A percentile compares a stretch with the other conserved stretches of the same genome.
Conservation (phyloP, 2,329 filamentous ascomycete genomes). For the Xylaria arbuscula region DNA sequence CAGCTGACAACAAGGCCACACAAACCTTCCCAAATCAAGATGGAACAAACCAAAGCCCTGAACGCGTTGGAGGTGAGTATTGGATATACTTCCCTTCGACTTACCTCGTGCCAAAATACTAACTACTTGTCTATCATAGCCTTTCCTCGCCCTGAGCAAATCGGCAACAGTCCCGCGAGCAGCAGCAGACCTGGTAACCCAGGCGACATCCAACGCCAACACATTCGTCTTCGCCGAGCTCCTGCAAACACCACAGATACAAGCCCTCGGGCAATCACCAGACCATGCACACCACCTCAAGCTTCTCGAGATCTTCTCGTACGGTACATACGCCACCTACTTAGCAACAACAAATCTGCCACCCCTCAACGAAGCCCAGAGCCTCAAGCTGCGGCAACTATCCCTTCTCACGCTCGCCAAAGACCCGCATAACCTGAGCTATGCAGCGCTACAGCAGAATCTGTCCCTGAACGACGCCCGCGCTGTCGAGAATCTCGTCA, state of each 20-base stretch:
- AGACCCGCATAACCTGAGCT: conserved; percentile 75
- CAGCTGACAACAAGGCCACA: conserved; percentile 15
- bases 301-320: conserved; percentile 88
- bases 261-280: conserved; percentile 70
- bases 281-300: conserved; percentile 74
- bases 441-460: conserved; percentile 72
- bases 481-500: conserved; percentile 86
- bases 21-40: conserved; percentile 51
- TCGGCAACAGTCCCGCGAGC: conserved; percentile 85
- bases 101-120: conserved; percentile 5
- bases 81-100: conserved; percentile 5
- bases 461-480: conserved; percentile 75
- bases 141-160: conserved; percentile 90
- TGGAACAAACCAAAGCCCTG: conserved; percentile 79
- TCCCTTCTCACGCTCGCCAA: conserved; percentile 85
- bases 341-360: conserved; percentile 68
- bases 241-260: conserved; percentile 82
- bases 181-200: conserved; percentile 84
- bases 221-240: conserved; percentile 96
- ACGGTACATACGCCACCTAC: conserved; percentile 89
- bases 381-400: conserved; percentile 88
- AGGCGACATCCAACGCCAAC: conserved; percentile 88
- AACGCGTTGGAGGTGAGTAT: conserved; percentile 69
- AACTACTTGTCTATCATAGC: conserved; percentile 59
- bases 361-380: conserved; percentile 75